Evolutionary conservation across 2,329 filamentous ascomycete species (phyloP), one percentile per base, ranked within the genome.

Genomic region (Stagonosporopsis rhizophila): DNA sequence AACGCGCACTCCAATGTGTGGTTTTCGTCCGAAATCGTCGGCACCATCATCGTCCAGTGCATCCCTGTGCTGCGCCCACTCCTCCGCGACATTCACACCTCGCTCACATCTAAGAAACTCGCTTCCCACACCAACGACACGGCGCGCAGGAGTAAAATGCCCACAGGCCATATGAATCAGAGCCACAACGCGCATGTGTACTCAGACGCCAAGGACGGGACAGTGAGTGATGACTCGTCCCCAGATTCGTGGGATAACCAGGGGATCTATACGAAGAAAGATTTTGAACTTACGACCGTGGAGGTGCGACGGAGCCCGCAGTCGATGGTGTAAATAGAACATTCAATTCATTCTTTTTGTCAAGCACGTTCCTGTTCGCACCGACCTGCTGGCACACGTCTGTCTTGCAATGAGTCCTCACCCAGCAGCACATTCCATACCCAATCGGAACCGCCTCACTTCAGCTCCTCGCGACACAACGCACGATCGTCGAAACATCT

Each of bases 21-120:
- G 79, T 79, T 82, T 67, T 82, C 80, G 0, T 81, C 81, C 15
- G 82, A 84, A 67, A 74, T 83, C 49, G 77, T 80, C 8, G 81
- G 82, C 49, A 84, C 82, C 23, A 82, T 84, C 60, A 83, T 84
- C 39, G 82, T 83, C 4, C 82, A 83, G 61, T 84, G 80, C 56
- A 79, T 84, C 2, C 82, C 82, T 2, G 78, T 84, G 15, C 64
- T 84, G 7, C 78, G 82, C 9, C 80, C 81, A 0, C 75, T 84
- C 19, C 59, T 84, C 37, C 73, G 75, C 39, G 77, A 80, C 28
- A 68, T 79, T 8, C 72, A 76, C 53, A 75, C 73, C 1, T 75
- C 76, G 0, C 53, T 80, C 25, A 75, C 74, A 2, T 78, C 74
- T 3, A 74, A 65, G 41, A 69, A 66, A 52, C 44, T 75, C 42